These are phyloP conservation scores for Tricholoma flavovirens DNA, from an alignment of 768 basidiomycete genomes.

Conservation along the genomic window DNA sequence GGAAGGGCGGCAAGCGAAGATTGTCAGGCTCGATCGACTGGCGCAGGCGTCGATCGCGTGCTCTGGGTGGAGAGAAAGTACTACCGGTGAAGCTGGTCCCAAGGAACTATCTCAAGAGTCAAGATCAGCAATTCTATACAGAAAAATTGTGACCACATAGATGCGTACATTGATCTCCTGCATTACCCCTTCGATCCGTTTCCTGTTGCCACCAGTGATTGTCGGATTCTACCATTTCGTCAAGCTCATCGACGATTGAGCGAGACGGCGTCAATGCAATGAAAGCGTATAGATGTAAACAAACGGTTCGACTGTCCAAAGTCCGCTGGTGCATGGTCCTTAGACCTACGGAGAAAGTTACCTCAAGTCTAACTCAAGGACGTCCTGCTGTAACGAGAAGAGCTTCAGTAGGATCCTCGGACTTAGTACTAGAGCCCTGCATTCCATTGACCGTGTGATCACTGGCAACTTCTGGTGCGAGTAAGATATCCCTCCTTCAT, in stretches of 20 bases:
- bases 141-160: neutral
- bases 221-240: neutral
- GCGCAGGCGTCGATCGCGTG: neutral
- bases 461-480: too few species aligned
- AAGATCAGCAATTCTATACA: neutral
- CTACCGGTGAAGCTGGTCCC: neutral
- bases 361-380: neutral
- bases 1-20: neutral
- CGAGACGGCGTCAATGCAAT: neutral
- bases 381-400: neutral
- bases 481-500: too few species aligned
- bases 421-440: too few species aligned
- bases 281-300: neutral
- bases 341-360: neutral
- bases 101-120: neutral
- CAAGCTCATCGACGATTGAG: neutral
- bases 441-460: too few species aligned
- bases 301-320: neutral
- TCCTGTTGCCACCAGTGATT: neutral
- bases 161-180: neutral
- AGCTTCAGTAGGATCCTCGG: too few species aligned
- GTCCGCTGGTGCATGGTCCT: neutral
- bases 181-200: neutral
- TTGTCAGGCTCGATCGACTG: neutral
- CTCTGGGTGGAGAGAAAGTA: neutral